phyloP scores from a whole-genome alignment of 106 monocot genomes.

The Narthecium ossifragum region DNA sequence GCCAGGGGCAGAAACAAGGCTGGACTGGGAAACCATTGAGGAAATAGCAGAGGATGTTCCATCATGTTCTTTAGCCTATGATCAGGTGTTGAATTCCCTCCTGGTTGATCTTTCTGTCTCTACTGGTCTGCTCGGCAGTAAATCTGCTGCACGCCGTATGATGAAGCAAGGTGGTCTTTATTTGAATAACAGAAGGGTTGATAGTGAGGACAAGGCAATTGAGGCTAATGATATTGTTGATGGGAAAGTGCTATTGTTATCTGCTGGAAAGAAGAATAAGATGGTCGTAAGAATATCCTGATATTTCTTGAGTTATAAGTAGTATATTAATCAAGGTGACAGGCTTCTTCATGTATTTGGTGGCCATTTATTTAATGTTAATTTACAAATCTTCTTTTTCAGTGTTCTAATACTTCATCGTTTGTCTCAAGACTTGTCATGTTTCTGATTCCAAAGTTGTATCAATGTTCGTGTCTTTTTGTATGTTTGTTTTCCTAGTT shows the following conservation, averaged over 20 bases:
- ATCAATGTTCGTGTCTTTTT: no score
- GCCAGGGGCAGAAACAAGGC: constrained; percentile 64
- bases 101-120: constrained; percentile 72
- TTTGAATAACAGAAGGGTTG: constrained; percentile 77
- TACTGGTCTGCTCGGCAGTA: constrained; percentile 64
- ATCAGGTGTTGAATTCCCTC: constrained; percentile 53
- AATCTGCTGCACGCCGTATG: constrained; percentile 73
- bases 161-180: constrained; percentile 88
- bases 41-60: constrained; percentile 82
- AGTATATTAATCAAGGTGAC: no score
- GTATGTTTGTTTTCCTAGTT: no score
- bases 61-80: constrained; percentile 56
- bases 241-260: constrained; percentile 76
- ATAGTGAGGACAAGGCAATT: constrained; percentile 66
- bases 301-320: no score
- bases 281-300: constrained; percentile 82
- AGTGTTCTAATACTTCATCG: no score
- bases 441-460: no score
- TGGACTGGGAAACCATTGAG: constrained; percentile 64
- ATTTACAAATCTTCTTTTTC: no score
- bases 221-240: constrained; percentile 63
- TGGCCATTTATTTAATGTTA: no score
- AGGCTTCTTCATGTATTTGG: no score
- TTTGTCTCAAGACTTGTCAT: no score
- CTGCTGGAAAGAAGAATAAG: constrained; percentile 98